These are phyloP conservation scores for Penicillium canariense DNA, from an alignment of 495 filamentous ascomycete genomes.

Conservation along the genomic window DNA sequence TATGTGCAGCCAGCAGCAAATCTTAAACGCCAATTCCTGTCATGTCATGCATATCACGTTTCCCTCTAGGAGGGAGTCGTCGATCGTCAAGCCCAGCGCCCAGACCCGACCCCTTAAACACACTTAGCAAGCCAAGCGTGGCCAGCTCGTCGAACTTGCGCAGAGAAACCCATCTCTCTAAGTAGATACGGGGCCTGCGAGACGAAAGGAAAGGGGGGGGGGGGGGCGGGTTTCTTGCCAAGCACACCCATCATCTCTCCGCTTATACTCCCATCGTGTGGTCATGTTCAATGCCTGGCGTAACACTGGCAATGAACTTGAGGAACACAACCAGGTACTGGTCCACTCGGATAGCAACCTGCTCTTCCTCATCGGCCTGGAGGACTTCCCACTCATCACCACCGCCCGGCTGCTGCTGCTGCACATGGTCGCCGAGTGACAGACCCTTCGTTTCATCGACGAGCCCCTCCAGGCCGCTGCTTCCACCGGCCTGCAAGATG, in stretches of 20 bases:
- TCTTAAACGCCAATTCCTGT: slow-evolving; percentile 24
- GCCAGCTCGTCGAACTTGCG: not conserved
- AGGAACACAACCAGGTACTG: slow-evolving; percentile 97
- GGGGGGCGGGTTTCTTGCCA: not conserved
- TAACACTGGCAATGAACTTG: slow-evolving; percentile 97
- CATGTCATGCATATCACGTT: slow-evolving; percentile 22
- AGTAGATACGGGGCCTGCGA: not conserved
- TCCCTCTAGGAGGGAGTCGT: not conserved
- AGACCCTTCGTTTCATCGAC: slow-evolving; percentile 57
- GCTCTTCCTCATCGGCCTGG: slow-evolving; percentile 65
- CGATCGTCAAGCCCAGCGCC: not conserved
- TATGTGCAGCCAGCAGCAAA: slow-evolving; percentile 12
- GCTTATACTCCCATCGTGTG: slow-evolving; percentile 92
- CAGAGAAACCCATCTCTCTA: not conserved
- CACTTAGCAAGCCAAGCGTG: not conserved
- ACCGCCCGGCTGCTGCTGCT: slow-evolving; percentile 61
- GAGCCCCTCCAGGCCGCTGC: slow-evolving; percentile 59
- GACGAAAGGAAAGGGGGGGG: not conserved
- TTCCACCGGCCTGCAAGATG: slow-evolving; percentile 45
- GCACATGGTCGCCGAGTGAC: slow-evolving; percentile 40
- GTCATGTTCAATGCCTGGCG: slow-evolving; percentile 95
- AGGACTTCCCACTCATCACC: slow-evolving; percentile 90
- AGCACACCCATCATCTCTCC: not conserved
- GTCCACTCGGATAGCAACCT: slow-evolving; percentile 90
- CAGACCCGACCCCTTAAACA: not conserved